Evolutionary conservation across 1,284 basidiomycete species (phyloP), one percentile per base, ranked within the genome.

Genomic region (Pseudozyma sp.): DNA sequence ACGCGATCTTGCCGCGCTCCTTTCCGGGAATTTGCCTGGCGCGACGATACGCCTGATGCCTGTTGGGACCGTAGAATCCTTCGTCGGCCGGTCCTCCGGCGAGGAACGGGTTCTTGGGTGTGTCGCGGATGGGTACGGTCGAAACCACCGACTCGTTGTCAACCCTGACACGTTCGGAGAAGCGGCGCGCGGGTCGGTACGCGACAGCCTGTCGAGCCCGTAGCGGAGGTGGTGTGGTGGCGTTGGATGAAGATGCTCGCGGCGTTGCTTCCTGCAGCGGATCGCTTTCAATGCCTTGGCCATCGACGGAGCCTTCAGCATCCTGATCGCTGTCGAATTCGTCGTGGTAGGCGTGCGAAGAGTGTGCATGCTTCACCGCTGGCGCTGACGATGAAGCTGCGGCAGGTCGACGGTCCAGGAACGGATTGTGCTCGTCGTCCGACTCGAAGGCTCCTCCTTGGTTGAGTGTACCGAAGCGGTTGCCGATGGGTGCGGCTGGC

Each of bases 71-170:
- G 5, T 74, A 54, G 50, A 77, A 74, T 19, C 80, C 80, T 8
- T 72, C 55, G 47, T 82, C 80, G 5, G 80, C 80, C 0, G 80
- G 80, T 10, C 80, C 80, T n/a, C 80, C 80, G 31, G 77, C 77
- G n/a, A 82, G 56, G 55, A 82, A 82, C 1, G 80, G 80, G 39
- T 82, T 82, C 69, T 73, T 71, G 29, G 75, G 75, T 13, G 80
- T 73, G 49, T 82, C 80, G 17, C 78, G 71, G 46, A 82, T 76
- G 24, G 71, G 71, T 16, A 53, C 24, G 16, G 42, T 37, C 29
- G 52, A 29, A 2, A 55, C 45, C 19, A 68, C 43, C 7, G 54
- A 40, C 48, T 61, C 49, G 43, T 64, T 73, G n/a, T 54, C 47
- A 7, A 73, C 70, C n/a, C 42, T 35, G 17, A 67, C 55, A 29